Percentiles rank a stretch among this genome's conserved stretches.
Conservation (phyloP, 805 yeast species). For the Saccharomycopsis oosterbeekiorum region DNA sequence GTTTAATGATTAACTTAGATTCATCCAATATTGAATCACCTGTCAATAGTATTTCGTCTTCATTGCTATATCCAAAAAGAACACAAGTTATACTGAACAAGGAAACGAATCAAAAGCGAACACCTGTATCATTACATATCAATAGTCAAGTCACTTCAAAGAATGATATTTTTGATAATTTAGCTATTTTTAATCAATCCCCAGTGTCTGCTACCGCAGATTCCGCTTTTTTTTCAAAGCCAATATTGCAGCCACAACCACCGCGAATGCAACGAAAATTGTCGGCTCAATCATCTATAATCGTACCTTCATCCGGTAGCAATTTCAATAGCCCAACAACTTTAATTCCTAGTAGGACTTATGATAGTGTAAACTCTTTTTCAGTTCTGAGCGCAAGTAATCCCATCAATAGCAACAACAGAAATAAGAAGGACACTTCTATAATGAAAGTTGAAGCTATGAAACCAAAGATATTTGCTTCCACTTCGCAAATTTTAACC, state of each 20-base stretch:
- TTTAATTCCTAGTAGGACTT: neutral
- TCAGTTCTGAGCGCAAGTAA: neutral
- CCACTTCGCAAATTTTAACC: neutral
- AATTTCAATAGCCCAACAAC: neutral
- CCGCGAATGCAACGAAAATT: neutral
- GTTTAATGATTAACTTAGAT: neutral
- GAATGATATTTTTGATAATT: neutral
- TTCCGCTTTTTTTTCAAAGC: neutral
- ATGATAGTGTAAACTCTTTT: neutral
- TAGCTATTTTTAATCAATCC: neutral
- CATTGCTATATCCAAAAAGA: neutral
- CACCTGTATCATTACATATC: neutral
- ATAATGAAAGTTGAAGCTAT: neutral
- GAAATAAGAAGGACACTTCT: neutral
- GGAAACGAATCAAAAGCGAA: neutral
- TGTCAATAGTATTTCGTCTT: neutral
- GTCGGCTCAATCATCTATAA: neutral
- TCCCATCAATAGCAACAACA: too few species aligned
- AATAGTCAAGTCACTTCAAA: neutral
- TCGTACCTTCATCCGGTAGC: neutral
- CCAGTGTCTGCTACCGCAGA: neutral
- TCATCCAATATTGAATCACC: neutral
- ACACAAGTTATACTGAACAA: neutral
- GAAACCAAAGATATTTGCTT: neutral
- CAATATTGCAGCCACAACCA: neutral